Percentiles rank a stretch among this genome's conserved stretches.
Conservation (phyloP, 495 filamentous ascomycete species). For the Xylaria palmicola region DNA sequence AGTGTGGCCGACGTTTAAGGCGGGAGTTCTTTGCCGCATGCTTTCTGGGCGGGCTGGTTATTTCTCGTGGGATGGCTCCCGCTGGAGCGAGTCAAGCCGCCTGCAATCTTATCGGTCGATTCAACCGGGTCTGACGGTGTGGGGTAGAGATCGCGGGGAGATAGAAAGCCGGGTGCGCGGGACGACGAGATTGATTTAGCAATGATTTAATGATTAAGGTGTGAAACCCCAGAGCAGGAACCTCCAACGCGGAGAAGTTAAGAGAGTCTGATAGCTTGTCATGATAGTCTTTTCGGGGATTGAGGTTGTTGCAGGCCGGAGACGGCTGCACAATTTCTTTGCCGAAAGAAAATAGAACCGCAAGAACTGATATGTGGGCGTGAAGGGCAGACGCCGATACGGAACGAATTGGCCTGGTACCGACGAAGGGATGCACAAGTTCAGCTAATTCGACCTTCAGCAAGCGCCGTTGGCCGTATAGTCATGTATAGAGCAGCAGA, state of each 20-base stretch:
- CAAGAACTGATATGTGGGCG: slow-evolving; percentile 23
- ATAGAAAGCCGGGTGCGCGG: slow-evolving; percentile 18
- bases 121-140: slow-evolving; percentile 33
- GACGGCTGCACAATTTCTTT: slow-evolving; percentile 43
- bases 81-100: slow-evolving; percentile 25
- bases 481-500: slow-evolving; percentile 8
- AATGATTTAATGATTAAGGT: slow-evolving; percentile 39
- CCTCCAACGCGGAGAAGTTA: slow-evolving; percentile 57
- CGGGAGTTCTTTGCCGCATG: slow-evolving; percentile 52
- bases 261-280: slow-evolving; percentile 52
- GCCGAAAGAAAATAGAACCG: slow-evolving; percentile 26
- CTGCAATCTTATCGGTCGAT: slow-evolving; percentile 36
- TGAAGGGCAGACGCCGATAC: slow-evolving; percentile 5
- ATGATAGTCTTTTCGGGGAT: slow-evolving; percentile 50
- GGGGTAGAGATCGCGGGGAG: slow-evolving; percentile 38
- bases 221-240: slow-evolving; percentile 50
- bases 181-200: slow-evolving; percentile 19
- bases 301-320: slow-evolving; percentile 31
- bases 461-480: slow-evolving; percentile 13
- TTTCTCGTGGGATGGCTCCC: slow-evolving; percentile 24
- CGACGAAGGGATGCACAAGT: slow-evolving; percentile 5
- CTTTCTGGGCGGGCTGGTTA: slow-evolving; percentile 19
- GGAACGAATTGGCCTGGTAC: slow-evolving; percentile 6
- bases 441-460: slow-evolving; percentile 10
- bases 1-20: slow-evolving; percentile 44